Evolutionary conservation across 352 stramenopile species (phyloP).

Genomic region (Lagenidium sp.): DNA sequence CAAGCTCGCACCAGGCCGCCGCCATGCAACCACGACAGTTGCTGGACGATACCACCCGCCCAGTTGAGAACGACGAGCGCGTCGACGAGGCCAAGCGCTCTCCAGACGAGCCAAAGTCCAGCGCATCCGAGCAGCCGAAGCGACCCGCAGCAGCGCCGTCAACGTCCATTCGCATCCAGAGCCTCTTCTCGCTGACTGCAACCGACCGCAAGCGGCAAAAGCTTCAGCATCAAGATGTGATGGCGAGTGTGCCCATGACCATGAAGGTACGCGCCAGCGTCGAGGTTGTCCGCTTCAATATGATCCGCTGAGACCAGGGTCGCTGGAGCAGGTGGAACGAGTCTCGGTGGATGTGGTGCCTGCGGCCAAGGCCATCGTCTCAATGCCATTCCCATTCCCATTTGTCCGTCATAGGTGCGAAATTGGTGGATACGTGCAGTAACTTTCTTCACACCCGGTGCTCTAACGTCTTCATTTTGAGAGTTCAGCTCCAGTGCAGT

Average conservation of each 20-base stretch:
- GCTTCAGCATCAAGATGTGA: conserved; percentile 7
- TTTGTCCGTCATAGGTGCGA: conserved; percentile 48
- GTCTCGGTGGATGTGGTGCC: conserved; percentile 52
- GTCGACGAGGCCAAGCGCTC: too few relatives aligned
- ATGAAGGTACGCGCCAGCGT: too few relatives aligned
- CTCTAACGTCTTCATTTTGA: too few relatives aligned
- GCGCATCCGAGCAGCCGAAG: background rate
- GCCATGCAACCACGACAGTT: too few relatives aligned
- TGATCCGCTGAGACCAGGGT: too few relatives aligned
- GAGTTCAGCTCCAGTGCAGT: too few relatives aligned
- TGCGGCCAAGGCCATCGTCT: conserved; percentile 46
- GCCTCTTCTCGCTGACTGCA: conserved; percentile 18
- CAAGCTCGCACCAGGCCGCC: too few relatives aligned
- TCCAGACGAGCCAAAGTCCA: too few relatives aligned
- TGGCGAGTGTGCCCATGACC: conserved; percentile 19
- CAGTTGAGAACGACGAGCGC: too few relatives aligned
- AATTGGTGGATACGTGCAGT: background rate
- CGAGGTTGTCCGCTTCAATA: too few relatives aligned
- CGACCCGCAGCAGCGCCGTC: background rate
- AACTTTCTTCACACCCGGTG: too few relatives aligned
- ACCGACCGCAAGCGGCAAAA: conserved; percentile 25
- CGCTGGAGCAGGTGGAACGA: conserved; percentile 24
- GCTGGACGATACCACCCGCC: too few relatives aligned
- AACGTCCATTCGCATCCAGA: conserved; percentile 15
- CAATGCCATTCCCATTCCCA: conserved; percentile 52